Conservation (phyloP, 2,329 filamentous ascomycete species). For the Furcasterigmium sp. region DNA sequence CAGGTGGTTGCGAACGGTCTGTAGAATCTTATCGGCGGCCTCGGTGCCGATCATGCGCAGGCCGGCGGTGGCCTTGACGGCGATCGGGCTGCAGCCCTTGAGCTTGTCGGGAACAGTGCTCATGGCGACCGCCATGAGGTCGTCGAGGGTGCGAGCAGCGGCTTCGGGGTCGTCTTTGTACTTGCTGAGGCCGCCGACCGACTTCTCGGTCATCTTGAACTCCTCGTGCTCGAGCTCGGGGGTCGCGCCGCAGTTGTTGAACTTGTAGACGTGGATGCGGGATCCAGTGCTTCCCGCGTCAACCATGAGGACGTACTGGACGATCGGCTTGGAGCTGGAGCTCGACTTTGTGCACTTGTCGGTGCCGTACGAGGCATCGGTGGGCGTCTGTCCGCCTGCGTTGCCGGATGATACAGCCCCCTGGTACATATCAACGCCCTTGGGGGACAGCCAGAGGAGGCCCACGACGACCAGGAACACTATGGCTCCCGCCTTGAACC, state of each 20-base stretch:
- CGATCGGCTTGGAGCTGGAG: slow-evolving; percentile 84
- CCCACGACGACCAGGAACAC: slow-evolving; percentile 54
- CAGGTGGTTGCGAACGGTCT: slow-evolving; percentile 75
- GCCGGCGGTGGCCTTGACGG: slow-evolving; percentile 97
- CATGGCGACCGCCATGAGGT: slow-evolving; percentile 81
- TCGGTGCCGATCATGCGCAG: slow-evolving; percentile 80
- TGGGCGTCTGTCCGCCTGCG: slow-evolving; percentile 42
- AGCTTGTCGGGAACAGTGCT: slow-evolving; percentile 79
- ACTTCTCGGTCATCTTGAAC: slow-evolving; percentile 90
- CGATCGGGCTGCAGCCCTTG: slow-evolving; percentile 86
- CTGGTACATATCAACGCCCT: slow-evolving; percentile 49
- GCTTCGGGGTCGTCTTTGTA: slow-evolving; percentile 82
- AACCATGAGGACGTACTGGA: slow-evolving; percentile 98
- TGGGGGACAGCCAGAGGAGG: slow-evolving; percentile 60
- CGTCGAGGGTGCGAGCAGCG: slow-evolving; percentile 84
- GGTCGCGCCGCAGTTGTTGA: slow-evolving; percentile 97
- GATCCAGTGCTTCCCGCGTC: slow-evolving; percentile 97
- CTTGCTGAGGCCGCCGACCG: slow-evolving; percentile 76
- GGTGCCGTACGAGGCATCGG: slow-evolving; percentile 60
- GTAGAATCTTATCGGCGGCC: slow-evolving; percentile 76
- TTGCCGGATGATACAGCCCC: slow-evolving; percentile 19
- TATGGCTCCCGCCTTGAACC: slow-evolving; percentile 60
- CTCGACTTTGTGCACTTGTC: slow-evolving; percentile 76
- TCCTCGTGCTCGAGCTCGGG: slow-evolving; percentile 89
- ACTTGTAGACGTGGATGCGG: slow-evolving; percentile 96